phyloP scores from a whole-genome alignment of 192 early-diverging fungal species.

The Anaeromyces robustus region DNA sequence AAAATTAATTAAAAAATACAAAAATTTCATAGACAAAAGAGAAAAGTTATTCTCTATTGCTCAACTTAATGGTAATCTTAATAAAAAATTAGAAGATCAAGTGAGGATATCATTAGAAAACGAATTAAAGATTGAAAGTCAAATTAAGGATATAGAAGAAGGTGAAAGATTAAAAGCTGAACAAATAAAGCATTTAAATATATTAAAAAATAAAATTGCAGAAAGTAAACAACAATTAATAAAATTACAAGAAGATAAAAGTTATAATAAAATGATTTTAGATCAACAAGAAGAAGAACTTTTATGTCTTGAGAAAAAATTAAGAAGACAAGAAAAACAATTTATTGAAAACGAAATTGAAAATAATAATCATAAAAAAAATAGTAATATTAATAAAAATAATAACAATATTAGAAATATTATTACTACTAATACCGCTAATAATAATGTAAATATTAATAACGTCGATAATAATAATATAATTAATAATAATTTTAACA shows the following conservation, averaged over 20 bases:
- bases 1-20: background rate
- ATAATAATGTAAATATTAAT: background rate
- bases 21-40: background rate
- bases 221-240: background rate
- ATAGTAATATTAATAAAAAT: background rate
- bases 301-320: background rate
- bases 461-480: background rate
- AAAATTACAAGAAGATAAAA: background rate
- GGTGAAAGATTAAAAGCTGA: background rate
- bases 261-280: background rate
- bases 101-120: background rate
- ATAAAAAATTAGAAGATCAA: background rate
- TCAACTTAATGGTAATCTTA: background rate
- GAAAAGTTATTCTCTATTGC: background rate
- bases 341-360: background rate
- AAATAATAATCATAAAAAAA: background rate
- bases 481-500: background rate
- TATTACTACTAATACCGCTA: background rate
- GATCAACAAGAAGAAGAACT: background rate
- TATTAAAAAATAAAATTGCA: background rate
- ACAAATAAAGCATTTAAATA: background rate
- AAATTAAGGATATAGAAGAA: background rate
- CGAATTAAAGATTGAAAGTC: background rate
- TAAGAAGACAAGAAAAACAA: background rate
- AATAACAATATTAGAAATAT: background rate